phyloP scores from a whole-genome alignment of 331 rosid species.

The Prunus yedoensis region DNA sequence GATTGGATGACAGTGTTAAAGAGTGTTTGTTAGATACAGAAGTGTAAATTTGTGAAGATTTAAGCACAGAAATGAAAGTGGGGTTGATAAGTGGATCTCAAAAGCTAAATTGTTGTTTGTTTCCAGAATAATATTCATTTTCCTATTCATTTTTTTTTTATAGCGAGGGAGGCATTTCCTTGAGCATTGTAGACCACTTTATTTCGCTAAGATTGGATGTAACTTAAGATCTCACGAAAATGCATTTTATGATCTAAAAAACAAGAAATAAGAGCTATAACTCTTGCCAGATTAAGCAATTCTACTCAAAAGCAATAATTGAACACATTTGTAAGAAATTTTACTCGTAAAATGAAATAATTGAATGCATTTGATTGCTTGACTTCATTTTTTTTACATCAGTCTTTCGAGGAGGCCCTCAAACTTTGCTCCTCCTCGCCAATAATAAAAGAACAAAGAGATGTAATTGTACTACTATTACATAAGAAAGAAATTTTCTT shows the following conservation, averaged over 20 bases:
- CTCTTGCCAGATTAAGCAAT: not conserved
- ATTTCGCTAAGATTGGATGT: too few relatives aligned
- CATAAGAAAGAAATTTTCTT: not conserved
- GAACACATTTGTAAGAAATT: not conserved
- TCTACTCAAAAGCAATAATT: not conserved
- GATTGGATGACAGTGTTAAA: conserved; percentile 26
- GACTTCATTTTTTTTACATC: conserved; percentile 13
- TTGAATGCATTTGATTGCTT: conserved; percentile 27
- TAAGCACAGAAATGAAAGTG: conserved; percentile 22
- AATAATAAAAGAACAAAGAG: not conserved
- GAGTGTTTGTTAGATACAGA: conserved; percentile 25
- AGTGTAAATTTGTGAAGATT: conserved; percentile 44
- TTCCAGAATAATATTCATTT: conserved; percentile 1
- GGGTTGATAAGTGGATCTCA: conserved; percentile 12
- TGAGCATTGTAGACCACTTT: too few relatives aligned
- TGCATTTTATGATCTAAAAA: too few relatives aligned
- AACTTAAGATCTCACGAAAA: too few relatives aligned
- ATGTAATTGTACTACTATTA: not conserved
- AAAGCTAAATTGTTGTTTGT: not conserved
- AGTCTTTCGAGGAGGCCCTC: conserved; percentile 6
- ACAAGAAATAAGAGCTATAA: not conserved
- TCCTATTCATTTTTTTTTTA: not conserved
- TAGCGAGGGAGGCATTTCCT: not conserved
- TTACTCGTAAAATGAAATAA: conserved; percentile 7
- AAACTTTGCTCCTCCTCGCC: not conserved